Percentiles rank a stretch among this genome's conserved stretches.
Evolutionary conservation across 306 rosid genomes (phyloP).

Genomic region (Clitoria ternatea): DNA sequence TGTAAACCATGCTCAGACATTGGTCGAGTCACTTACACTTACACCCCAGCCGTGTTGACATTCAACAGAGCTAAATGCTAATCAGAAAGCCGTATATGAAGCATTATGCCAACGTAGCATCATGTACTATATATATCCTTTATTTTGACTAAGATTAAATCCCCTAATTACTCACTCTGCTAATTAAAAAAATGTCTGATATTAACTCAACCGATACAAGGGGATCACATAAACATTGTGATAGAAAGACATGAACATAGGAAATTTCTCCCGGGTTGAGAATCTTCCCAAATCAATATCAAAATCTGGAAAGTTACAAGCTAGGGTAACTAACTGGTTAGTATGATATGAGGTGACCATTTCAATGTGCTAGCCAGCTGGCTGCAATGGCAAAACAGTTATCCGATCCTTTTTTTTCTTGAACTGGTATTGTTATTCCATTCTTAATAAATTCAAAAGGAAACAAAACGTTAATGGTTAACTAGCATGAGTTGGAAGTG

Average conservation of each 20-base stretch:
- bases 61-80: too few relatives aligned
- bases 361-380: background rate
- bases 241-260: background rate
- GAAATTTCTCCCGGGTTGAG: background rate
- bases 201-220: background rate
- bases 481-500: background rate
- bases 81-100: too few relatives aligned
- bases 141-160: too few relatives aligned
- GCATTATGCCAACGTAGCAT: too few relatives aligned
- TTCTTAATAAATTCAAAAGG: constrained; percentile 6
- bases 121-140: too few relatives aligned
- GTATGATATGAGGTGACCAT: background rate
- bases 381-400: constrained; percentile 2
- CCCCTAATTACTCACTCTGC: too few relatives aligned
- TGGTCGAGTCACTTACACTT: too few relatives aligned
- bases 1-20: too few relatives aligned
- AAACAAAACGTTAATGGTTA: background rate
- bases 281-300: background rate
- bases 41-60: too few relatives aligned
- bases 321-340: constrained; percentile 22
- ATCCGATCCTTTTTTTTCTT: background rate
- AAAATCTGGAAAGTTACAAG: constrained; percentile 11
- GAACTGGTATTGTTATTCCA: constrained; percentile 9
- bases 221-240: background rate
- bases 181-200: too few relatives aligned